Percentiles rank a stretch among this genome's conserved stretches.
Conservation (phyloP, 192 early-diverging fungal genomes). For the Backusella liffmaniae region DNA sequence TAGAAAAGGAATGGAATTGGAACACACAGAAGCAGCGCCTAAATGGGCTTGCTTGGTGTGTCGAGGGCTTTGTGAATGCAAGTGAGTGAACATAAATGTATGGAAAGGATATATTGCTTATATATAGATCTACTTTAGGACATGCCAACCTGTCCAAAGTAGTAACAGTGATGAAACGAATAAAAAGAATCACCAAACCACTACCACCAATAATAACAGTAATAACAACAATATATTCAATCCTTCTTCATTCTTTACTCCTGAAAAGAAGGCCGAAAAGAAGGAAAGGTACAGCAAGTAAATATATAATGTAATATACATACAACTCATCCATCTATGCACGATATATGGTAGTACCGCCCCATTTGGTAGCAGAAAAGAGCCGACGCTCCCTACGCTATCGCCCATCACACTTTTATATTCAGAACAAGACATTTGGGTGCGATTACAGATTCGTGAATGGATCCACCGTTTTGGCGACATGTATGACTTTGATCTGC, state of each 20-base stretch:
- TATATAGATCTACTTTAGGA: background rate
- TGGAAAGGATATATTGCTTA: background rate
- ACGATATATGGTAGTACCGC: background rate
- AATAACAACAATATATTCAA: background rate
- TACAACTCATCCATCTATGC: background rate
- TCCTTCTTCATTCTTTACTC: background rate
- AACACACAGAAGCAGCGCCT: background rate
- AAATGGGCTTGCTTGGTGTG: slow-evolving; percentile 16
- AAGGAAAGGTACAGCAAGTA: background rate
- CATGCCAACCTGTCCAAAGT: background rate
- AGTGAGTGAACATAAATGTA: background rate
- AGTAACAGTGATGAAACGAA: background rate
- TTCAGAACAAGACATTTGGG: slow-evolving; percentile 26
- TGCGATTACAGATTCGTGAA: slow-evolving; percentile 29
- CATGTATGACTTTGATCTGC: slow-evolving; percentile 1
- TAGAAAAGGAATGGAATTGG: background rate
- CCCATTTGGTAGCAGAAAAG: background rate
- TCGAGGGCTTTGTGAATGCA: slow-evolving; percentile 7
- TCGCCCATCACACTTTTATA: slow-evolving; percentile 12
- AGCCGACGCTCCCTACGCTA: background rate
- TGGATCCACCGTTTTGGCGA: slow-evolving; percentile 22
- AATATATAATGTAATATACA: background rate
- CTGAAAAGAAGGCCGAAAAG: background rate
- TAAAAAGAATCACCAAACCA: background rate
- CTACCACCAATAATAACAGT: background rate